Evolutionary conservation across 2,329 filamentous ascomycete genomes (phyloP), one percentile per base, ranked within the genome.

Genomic region (Hypoxylon sp.): DNA sequence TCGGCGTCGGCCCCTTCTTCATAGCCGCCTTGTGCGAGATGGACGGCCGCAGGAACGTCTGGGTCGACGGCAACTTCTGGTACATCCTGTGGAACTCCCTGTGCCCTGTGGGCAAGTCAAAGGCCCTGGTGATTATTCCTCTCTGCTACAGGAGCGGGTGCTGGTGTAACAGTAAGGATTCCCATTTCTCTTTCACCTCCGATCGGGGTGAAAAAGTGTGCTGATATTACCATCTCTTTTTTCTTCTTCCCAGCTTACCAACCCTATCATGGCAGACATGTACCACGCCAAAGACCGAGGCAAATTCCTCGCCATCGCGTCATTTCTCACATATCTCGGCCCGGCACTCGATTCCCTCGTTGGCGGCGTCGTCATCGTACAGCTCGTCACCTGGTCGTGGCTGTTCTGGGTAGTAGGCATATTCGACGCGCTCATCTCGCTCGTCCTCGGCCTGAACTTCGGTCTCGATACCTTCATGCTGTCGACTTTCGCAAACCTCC

Each of bases 311-410:
- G 72, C 74, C 17, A 69, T 76, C 27, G 71, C 73, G 8, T 53
- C 58, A 2, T 66, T 73, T 17, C 60, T 72, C 3, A 66, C 67
- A 1, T 69, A 69, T 1, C 79, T 91, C 0, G 88, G 87, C 0
- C 88, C 87, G 0, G 87, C 87, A 0, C 74, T 89, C 1, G 88
- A 88, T 0, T 88, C 88, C 0, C 85, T 91, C 6, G 80, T 85
- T 0, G 88, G 88, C 17, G 88, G 87, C 0, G 84, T 87, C 65
- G 85, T 90, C 65, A 85, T 90, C 18, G 78, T 86, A 0, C 74
- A 90, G 65, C 77, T 81, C 60, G 82, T 83, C 2, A 81, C 80
- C 3, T 91, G 88, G 88, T 80, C 84, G 24, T 91, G 88, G 88
- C 82, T 85, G 1, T 91, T 91, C 74, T 90, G 83, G 74, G 78